Evolutionary conservation across 2,329 filamentous ascomycete species (phyloP).

Genomic region (Metarhizium robertsii): DNA sequence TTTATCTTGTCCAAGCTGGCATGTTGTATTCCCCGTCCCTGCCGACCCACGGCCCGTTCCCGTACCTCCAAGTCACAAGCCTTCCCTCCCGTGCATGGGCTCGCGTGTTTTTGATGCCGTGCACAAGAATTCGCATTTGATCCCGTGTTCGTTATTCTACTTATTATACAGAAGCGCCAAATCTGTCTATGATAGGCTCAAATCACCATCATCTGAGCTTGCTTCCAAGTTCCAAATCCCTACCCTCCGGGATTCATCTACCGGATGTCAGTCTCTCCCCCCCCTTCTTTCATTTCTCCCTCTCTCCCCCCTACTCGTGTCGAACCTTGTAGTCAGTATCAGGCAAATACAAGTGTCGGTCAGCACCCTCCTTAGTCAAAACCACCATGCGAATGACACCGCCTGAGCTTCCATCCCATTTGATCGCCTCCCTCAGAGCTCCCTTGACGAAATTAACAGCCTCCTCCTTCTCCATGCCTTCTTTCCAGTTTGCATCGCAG

Average conservation of each 20-base stretch:
- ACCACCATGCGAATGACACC: conserved; percentile 98
- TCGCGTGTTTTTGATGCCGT: not conserved
- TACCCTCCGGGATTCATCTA: not conserved
- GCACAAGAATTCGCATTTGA: not conserved
- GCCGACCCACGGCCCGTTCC: conserved; percentile 1
- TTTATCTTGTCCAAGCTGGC: not conserved
- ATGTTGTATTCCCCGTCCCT: not conserved
- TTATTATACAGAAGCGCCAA: conserved; percentile 2
- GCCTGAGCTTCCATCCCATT: conserved; percentile 98
- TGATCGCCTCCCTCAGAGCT: conserved; percentile 87
- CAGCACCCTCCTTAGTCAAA: conserved; percentile 77
- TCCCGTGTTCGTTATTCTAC: conserved; percentile 1
- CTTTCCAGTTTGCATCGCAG: conserved; percentile 92
- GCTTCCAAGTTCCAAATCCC: not conserved
- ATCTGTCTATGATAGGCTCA: not conserved
- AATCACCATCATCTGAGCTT: not conserved
- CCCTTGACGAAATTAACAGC: conserved; percentile 90
- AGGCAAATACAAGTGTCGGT: conserved; percentile 90
- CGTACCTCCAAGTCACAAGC: not conserved
- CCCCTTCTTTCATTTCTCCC: conserved; percentile 10
- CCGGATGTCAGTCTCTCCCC: not conserved
- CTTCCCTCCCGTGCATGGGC: not conserved
- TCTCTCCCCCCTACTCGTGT: conserved; percentile 44
- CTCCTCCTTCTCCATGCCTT: conserved; percentile 86
- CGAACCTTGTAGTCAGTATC: conserved; percentile 76